Conservation (phyloP, 2,329 filamentous ascomycete species). For the Decorospora gaudefroyi region DNA sequence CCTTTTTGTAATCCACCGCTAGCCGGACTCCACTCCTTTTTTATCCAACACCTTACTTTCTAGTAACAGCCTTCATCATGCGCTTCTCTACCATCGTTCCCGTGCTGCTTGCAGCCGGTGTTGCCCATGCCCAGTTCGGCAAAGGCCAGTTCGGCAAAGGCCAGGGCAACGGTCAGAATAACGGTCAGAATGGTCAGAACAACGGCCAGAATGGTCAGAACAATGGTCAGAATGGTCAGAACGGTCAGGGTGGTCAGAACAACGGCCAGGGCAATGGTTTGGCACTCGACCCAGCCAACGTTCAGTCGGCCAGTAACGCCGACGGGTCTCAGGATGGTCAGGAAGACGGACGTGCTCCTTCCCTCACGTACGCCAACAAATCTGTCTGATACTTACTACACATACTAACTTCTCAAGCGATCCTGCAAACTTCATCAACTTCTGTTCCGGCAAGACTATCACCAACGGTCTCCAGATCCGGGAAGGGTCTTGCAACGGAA, state of each 20-base stretch:
- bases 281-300: conserved; percentile 46
- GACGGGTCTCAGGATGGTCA: conserved; percentile 49
- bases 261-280: conserved; percentile 23
- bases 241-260: conserved; percentile 10
- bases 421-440: conserved; percentile 63
- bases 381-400: not conserved
- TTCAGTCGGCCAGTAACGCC: conserved; percentile 51
- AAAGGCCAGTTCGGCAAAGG: no score
- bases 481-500: conserved; percentile 61
- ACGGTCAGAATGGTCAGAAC: conserved; percentile 10
- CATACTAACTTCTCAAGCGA: conserved; percentile 45
- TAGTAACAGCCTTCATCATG: conserved; percentile 36
- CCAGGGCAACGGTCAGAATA: conserved; percentile 6
- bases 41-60: conserved; percentile 27
- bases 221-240: conserved; percentile 18
- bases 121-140: conserved; percentile 44
- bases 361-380: conserved; percentile 49
- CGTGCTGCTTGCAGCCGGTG: conserved; percentile 43
- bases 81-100: conserved; percentile 43
- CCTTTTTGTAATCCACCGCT: conserved; percentile 45
- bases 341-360: conserved; percentile 52
- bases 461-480: conserved; percentile 60
- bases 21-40: conserved; percentile 48
- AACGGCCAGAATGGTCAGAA: conserved; percentile 6
- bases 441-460: conserved; percentile 59